Evolutionary conservation across 805 yeast species (phyloP), one percentile per base, ranked within the genome.

Genomic region (Saccharomycopsis synnaedendra): DNA sequence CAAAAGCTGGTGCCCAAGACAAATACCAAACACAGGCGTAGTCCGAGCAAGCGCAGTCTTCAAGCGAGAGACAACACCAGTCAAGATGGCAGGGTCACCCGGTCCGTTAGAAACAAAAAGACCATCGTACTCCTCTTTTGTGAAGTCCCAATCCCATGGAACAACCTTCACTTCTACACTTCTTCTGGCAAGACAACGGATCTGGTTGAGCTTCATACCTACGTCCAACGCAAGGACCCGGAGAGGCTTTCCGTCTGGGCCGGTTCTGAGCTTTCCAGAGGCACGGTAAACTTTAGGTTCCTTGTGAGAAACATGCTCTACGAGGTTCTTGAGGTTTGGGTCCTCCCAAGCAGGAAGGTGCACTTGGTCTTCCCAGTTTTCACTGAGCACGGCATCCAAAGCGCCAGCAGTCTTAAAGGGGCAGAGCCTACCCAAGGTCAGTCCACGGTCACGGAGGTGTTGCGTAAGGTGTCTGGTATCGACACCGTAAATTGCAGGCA

Each of bases 181-280:
- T 61, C 98, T 82, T 63, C 80, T 78, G 50, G 93, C 87, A 56
- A 93, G 90, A 67, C 98, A 93, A 67, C 99, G 83, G 61, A 93
- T 86, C 71, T 93, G 99, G 69, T 93, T 93, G 72, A 73, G 90
- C 69, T 93, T 93, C 86, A 93, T 85, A 75, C 99, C 99, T 49
- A 89, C 96, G 67, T 93, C 99, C 54, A 93, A 72, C 28, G 96
- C 96, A 37, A 93, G 66, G 55, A 93, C 84, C 65, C 93, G 80
- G 55, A 90, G 66, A 41, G 80, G 70, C 60, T 83, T 80, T 45
- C 96, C 96, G 50, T 78, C 76, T 45, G 97, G 97, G 19, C 19
- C 19, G 2, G 19, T 19, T 19, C 19, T 19, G 19, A 19, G 19
- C 19, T 19, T 19, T 19, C 19, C 19, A 19, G 19, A 19, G 19